These are phyloP conservation scores for Fusarium longipes DNA, from an alignment of 2,329 filamentous ascomycete species.

Conservation along the genomic window DNA sequence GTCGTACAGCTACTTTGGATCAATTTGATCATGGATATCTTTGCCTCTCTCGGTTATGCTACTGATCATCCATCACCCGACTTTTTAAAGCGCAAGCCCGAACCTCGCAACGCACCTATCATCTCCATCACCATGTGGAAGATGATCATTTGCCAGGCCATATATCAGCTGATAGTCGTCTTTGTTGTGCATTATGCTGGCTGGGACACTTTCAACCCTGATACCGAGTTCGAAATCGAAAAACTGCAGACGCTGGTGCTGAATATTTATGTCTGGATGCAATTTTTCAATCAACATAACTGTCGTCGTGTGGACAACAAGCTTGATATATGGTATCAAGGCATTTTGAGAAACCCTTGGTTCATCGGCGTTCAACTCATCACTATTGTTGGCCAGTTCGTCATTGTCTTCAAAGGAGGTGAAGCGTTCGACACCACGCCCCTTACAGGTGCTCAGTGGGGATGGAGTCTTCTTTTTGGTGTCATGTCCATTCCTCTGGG, in stretches of 20 bases:
- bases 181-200: slow-evolving; percentile 72
- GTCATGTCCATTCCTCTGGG: slow-evolving; percentile 73
- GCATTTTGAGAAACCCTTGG: slow-evolving; percentile 78
- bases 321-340: slow-evolving; percentile 82
- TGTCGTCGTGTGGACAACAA: slow-evolving; percentile 85
- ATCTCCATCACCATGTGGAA: slow-evolving; percentile 76
- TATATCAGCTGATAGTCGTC: slow-evolving; percentile 69
- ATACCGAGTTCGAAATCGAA: slow-evolving; percentile 50
- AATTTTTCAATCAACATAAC: slow-evolving; percentile 86
- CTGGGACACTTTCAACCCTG: slow-evolving; percentile 65
- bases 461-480: slow-evolving; percentile 75
- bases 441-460: slow-evolving; percentile 75
- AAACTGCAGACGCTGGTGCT: slow-evolving; percentile 75
- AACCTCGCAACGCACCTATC: slow-evolving; percentile 74
- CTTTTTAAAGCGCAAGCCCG: slow-evolving; percentile 65
- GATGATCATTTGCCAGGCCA: slow-evolving; percentile 71
- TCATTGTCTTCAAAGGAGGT: slow-evolving; percentile 78
- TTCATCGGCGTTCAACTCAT: slow-evolving; percentile 76
- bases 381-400: slow-evolving; percentile 76
- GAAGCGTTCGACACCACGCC: slow-evolving; percentile 71
- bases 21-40: slow-evolving; percentile 77
- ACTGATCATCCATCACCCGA: slow-evolving; percentile 70
- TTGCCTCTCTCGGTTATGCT: slow-evolving; percentile 72
- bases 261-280: slow-evolving; percentile 91
- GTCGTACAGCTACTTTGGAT: slow-evolving; percentile 77